A percentile compares a stretch with the other conserved stretches of the same genome.
Conservation (phyloP, 2,329 filamentous ascomycete genomes). For the Meredithiella fracta region DNA sequence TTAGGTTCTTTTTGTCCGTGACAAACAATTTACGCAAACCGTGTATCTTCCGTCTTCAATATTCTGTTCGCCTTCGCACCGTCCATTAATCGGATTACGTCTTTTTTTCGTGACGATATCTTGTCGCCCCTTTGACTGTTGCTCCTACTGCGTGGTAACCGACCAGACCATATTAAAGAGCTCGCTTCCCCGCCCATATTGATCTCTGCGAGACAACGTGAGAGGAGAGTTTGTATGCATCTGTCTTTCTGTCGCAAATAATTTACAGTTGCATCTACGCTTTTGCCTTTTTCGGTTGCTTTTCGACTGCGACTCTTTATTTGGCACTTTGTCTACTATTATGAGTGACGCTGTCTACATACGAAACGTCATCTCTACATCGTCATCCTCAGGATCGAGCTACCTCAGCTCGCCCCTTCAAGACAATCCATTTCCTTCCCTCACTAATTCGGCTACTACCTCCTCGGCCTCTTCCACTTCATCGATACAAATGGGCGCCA, state of each 20-base stretch:
- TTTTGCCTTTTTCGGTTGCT: not conserved
- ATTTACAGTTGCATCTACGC: not conserved
- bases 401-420: not conserved
- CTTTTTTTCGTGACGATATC: no score
- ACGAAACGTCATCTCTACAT: not conserved
- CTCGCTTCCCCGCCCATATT: no score
- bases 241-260: not conserved
- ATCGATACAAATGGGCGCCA: not conserved
- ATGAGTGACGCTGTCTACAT: not conserved
- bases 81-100: no score
- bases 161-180: no score
- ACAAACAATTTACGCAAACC: no score
- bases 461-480: slow-evolving; percentile 8
- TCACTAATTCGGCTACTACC: slow-evolving; percentile 2
- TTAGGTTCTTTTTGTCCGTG: no score
- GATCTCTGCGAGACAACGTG: no score
- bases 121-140: no score
- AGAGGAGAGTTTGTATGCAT: not conserved
- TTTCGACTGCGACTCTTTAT: not conserved
- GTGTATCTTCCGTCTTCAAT: no score
- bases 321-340: not conserved
- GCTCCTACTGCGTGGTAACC: no score
- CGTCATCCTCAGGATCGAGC: not conserved
- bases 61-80: no score
- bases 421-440: not conserved